Base-by-base conservation (phyloP, 2,329 filamentous ascomycete species). In the Hortaea werneckii region DNA sequence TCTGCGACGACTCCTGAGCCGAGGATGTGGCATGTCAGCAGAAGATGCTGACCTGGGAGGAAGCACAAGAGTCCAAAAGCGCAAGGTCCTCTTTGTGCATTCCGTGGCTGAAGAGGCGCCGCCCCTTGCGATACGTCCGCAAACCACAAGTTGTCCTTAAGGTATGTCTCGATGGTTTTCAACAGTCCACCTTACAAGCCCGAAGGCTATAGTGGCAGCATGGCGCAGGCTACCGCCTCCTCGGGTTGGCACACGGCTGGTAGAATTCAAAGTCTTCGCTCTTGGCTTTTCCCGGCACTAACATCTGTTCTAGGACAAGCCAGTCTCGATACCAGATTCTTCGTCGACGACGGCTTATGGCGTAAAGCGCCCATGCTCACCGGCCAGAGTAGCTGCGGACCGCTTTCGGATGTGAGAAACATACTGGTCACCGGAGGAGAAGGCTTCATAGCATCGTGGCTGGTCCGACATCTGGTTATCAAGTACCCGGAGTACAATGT, bases 371-470 rank as follows among this genome's bases (percentile, higher is more conserved):
- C 85, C 12, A 62, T 87, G 28, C 70, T 88, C 45, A 80, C 64
- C 8, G 85, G 85, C 32, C 80, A 74, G 54, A 86, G 83, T 49
- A 79, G 77, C 53, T 89, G 84, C 55, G 77, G 82, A 58, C 79
- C 83, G 38, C 70, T 82, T 5, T 69, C 74, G 20, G 79, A 83
- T 64, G 79, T 85, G 45, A 83, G 78, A 65, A 89, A 87, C 60
- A 88, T 90, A 57, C 82, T 90, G 75, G 77, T 92, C 52, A 90
- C 86, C 13, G 86, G 86, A 42, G 86, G 85, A 44, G 85, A 85
- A 51, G 86, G 86, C 55, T 92, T 92, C 72, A 89, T 90, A 65
- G 85, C 83, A 43, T 88, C 83, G 63, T 90, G 86, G 86, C 75
- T 90, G 34, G 83, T 87, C 51, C 81, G 86, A 50, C 85, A 90